Evolutionary conservation across 2,329 filamentous ascomycete genomes (phyloP).

Genomic region (Fusarium devonianum): DNA sequence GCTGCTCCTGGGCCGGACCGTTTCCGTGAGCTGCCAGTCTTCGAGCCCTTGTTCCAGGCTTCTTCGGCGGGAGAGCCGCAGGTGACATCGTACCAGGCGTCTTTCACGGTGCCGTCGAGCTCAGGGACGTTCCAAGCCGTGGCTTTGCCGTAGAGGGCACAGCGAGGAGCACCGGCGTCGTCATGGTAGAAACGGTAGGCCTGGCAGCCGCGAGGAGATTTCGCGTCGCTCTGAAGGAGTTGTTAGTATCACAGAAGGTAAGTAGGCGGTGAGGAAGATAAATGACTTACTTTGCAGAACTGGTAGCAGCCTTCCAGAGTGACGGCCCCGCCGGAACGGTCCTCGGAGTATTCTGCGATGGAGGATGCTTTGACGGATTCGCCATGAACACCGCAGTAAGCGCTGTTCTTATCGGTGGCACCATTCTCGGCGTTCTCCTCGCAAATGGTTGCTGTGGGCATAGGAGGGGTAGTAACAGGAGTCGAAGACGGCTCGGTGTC

Average conservation of each 20-base stretch:
- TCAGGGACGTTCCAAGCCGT: constrained; percentile 43
- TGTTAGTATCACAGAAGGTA: neutral
- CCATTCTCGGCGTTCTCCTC: constrained; percentile 43
- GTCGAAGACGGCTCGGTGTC: neutral
- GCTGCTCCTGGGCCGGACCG: neutral
- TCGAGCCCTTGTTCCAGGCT: constrained; percentile 28
- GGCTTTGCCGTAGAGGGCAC: constrained; percentile 47
- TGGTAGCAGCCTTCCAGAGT: constrained; percentile 52
- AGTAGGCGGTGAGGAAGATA: neutral
- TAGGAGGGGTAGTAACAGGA: constrained; percentile 23
- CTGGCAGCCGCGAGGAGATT: constrained; percentile 44
- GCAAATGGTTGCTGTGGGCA: constrained; percentile 42
- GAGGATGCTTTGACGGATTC: constrained; percentile 47
- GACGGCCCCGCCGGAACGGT: constrained; percentile 44
- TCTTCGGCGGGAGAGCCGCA: constrained; percentile 46
- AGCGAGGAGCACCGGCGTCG: constrained; percentile 44
- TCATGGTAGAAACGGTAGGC: constrained; percentile 48
- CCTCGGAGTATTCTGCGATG: constrained; percentile 49
- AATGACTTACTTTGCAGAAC: constrained; percentile 48
- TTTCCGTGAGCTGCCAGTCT: neutral
- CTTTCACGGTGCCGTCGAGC: constrained; percentile 42
- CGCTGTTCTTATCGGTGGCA: constrained; percentile 37
- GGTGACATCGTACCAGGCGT: constrained; percentile 47
- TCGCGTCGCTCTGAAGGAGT: constrained; percentile 42
- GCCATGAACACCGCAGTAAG: constrained; percentile 52